A percentile compares a stretch with the other conserved stretches of the same genome.
Conservation (phyloP, 2,329 filamentous ascomycete genomes). For the Pseudogymnoascus sp. region DNA sequence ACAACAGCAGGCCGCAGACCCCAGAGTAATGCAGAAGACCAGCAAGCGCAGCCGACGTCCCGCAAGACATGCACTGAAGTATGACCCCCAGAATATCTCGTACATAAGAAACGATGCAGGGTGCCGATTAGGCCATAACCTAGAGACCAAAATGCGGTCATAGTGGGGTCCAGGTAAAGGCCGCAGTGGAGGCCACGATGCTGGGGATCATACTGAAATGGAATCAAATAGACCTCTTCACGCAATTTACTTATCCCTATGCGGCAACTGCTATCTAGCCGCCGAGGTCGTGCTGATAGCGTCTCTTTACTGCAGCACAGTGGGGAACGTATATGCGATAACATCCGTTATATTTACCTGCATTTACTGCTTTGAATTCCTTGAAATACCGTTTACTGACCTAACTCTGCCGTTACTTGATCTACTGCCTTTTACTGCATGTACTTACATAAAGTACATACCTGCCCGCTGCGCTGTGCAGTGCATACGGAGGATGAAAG, state of each 20-base stretch:
- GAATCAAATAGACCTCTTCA: not conserved
- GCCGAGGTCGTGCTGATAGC: not conserved
- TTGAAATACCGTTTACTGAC: not conserved
- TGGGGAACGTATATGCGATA: not conserved
- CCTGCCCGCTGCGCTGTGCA: not conserved
- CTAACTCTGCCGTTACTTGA: not conserved
- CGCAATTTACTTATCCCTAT: not conserved
- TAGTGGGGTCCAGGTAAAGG: not conserved
- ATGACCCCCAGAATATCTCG: not conserved
- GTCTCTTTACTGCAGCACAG: not conserved
- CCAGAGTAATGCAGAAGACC: not conserved
- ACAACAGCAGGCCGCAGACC: not conserved
- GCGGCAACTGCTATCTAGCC: constrained; percentile 1
- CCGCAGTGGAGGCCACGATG: not conserved
- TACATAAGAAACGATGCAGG: not conserved
- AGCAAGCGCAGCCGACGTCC: constrained; percentile 3
- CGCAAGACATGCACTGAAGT: not conserved
- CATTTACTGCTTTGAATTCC: not conserved
- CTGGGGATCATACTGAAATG: not conserved
- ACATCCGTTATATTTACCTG: too few species aligned
- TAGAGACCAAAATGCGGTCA: not conserved
- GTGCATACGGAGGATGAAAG: not conserved
- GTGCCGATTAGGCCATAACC: not conserved
- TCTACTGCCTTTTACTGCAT: not conserved
- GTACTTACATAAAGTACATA: not conserved